These are phyloP conservation scores for Chalciporus sp. DNA, from an alignment of 1,284 basidiomycete genomes.

Conservation along the genomic window DNA sequence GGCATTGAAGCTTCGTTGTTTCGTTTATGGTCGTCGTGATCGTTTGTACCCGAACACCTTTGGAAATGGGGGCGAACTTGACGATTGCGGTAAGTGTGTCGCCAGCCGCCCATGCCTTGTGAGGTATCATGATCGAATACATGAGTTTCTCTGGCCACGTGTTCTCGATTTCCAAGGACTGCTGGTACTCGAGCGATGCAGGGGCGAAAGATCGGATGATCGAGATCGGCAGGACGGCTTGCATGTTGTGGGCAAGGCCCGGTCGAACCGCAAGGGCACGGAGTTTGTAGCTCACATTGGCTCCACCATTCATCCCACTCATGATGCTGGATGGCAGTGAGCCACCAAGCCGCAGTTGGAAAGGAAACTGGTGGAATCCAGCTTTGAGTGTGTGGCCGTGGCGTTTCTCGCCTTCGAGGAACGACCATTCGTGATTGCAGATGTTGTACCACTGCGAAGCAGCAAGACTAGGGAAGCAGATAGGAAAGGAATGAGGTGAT, in stretches of 20 bases:
- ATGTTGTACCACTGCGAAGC: slow-evolving; percentile 65
- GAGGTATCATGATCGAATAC: slow-evolving; percentile 85
- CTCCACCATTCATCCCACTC: slow-evolving; percentile 60
- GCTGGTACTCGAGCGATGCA: slow-evolving; percentile 92
- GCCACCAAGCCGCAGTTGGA: slow-evolving; percentile 81
- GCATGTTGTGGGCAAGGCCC: slow-evolving; percentile 75
- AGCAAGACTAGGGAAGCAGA: slow-evolving; percentile 36
- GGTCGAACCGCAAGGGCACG: slow-evolving; percentile 80
- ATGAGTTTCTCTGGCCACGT: slow-evolving; percentile 96
- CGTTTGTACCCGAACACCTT: slow-evolving; percentile 76
- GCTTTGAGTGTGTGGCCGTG: slow-evolving; percentile 87
- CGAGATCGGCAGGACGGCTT: slow-evolving; percentile 60
- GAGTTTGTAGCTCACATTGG: slow-evolving; percentile 82
- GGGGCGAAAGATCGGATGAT: slow-evolving; percentile 75
- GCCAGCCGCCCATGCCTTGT: slow-evolving; percentile 91
- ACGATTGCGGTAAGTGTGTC: slow-evolving; percentile 80
- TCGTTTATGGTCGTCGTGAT: slow-evolving; percentile 78
- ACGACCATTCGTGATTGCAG: slow-evolving; percentile 87
- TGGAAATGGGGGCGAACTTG: slow-evolving; percentile 86
- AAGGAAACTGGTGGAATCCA: slow-evolving; percentile 87
- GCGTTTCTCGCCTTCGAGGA: slow-evolving; percentile 76
- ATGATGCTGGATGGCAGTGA: slow-evolving; percentile 77
- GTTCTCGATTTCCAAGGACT: slow-evolving; percentile 93
- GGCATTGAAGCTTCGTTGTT: slow-evolving; percentile 55
- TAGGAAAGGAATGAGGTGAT: slow-evolving; percentile 21